Conservation (phyloP, 495 filamentous ascomycete species). For the Penicillium angulare region DNA sequence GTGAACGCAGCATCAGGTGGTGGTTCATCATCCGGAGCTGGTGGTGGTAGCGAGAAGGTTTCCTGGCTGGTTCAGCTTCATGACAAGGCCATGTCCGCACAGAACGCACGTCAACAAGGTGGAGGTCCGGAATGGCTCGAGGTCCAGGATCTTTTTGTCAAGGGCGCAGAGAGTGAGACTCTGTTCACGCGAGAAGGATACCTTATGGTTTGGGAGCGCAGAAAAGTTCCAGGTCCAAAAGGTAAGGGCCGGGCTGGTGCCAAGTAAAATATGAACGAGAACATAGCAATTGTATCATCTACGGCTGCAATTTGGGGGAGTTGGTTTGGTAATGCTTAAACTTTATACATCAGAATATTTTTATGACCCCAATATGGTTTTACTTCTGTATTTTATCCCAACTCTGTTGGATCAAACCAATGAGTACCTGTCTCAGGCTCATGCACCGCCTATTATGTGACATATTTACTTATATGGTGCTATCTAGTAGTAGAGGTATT, state of each 20-base stretch:
- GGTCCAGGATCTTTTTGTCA: constrained; percentile 91
- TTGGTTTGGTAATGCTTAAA: background rate
- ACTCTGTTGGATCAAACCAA: no score
- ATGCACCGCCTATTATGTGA: no score
- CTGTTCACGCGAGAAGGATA: constrained; percentile 91
- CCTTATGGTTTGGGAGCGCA: constrained; percentile 93
- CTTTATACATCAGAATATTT: no score
- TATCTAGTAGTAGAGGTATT: no score
- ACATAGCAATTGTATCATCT: constrained; percentile 1
- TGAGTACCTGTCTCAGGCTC: no score
- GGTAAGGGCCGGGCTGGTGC: constrained; percentile 32
- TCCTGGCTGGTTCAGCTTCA: constrained; percentile 57
- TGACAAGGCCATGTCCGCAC: constrained; percentile 48
- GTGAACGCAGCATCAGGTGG: constrained; percentile 68
- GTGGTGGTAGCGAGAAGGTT: constrained; percentile 50
- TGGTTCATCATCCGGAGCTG: constrained; percentile 38
- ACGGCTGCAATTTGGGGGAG: background rate
- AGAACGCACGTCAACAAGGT: constrained; percentile 35
- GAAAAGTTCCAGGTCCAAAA: constrained; percentile 54
- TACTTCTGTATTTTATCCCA: no score
- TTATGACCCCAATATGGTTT: no score
- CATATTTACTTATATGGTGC: no score
- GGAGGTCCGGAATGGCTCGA: constrained; percentile 77
- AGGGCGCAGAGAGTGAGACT: constrained; percentile 79
- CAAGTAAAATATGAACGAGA: background rate